Conservation (phyloP, 1,284 basidiomycete species). For the Apiotrichum sp. region DNA sequence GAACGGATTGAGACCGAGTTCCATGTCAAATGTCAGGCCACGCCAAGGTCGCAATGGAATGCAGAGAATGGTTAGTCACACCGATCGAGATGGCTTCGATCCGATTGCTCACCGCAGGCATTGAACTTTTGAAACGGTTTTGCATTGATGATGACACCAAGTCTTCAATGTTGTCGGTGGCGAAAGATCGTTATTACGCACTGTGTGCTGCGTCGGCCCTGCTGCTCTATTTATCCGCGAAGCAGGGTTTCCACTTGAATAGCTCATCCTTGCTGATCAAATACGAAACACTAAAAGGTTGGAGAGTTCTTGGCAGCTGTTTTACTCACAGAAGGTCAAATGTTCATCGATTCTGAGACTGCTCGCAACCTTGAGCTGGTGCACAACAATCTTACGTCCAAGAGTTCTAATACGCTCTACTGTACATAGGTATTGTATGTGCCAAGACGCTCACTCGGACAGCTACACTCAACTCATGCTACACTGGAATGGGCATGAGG, state of each 20-base stretch:
- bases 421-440: conserved; percentile 51
- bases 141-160: conserved; percentile 69
- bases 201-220: conserved; percentile 76
- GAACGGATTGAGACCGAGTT: conserved; percentile 70
- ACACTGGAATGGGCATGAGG: conserved; percentile 78
- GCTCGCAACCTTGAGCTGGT: conserved; percentile 81
- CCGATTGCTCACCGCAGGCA: conserved; percentile 50
- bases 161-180: conserved; percentile 64
- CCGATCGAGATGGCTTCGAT: neutral
- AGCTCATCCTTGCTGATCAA: conserved; percentile 68
- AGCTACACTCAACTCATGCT: conserved; percentile 68
- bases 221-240: conserved; percentile 69
- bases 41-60: conserved; percentile 75
- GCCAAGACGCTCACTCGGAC: neutral
- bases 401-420: conserved; percentile 63
- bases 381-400: conserved; percentile 61
- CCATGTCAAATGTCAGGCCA: conserved; percentile 59
- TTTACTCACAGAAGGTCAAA: conserved; percentile 58
- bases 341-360: conserved; percentile 86
- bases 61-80: conserved; percentile 53
- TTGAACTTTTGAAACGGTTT: conserved; percentile 67
- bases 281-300: conserved; percentile 64
- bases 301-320: neutral
- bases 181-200: conserved; percentile 79
- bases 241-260: conserved; percentile 63